A percentile compares a stretch with the other conserved stretches of the same genome.
These are phyloP conservation scores for Phylloporus rhodoxanthus DNA, from an alignment of 768 basidiomycete genomes.

Conservation along the genomic window DNA sequence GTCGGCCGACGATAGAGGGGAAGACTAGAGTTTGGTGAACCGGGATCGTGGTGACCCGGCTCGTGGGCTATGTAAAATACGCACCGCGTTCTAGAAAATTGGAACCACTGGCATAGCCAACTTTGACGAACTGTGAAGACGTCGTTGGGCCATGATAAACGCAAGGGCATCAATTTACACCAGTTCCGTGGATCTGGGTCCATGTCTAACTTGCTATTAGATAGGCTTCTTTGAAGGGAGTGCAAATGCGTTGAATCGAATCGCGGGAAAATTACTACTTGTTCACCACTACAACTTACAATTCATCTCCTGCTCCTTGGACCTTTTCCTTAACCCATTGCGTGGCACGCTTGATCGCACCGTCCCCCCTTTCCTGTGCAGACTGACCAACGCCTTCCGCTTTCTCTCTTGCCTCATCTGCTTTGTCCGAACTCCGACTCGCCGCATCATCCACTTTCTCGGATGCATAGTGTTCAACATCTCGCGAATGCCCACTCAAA, in stretches of 20 bases:
- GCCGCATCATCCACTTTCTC: conserved; percentile 27
- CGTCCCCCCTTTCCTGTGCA: conserved; percentile 14
- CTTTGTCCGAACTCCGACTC: conserved; percentile 22
- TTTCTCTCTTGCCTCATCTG: conserved; percentile 19
- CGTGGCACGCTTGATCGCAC: conserved; percentile 18
- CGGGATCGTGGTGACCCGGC: not conserved
- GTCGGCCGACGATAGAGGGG: conserved; percentile 95
- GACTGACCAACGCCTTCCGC: conserved; percentile 23
- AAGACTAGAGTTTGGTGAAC: conserved; percentile 54
- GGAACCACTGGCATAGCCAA: conserved; percentile 74
- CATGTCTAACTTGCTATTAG: no score
- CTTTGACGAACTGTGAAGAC: conserved; percentile 65
- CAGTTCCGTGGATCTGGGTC: no score
- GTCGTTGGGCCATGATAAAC: not conserved
- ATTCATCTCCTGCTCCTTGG: conserved; percentile 30
- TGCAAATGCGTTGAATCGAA: no score
- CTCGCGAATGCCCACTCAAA: conserved; percentile 36
- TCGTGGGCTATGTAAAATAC: conserved; percentile 10
- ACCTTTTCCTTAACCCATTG: conserved; percentile 13
- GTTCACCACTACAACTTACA: conserved; percentile 26
- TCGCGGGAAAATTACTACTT: no score
- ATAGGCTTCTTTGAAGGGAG: no score
- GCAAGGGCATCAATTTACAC: conserved; percentile 40
- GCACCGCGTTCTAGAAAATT: conserved; percentile 93
- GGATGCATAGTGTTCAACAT: conserved; percentile 22